phyloP scores from a whole-genome alignment of 1,284 basidiomycete species.

The Irpex lacteus region DNA sequence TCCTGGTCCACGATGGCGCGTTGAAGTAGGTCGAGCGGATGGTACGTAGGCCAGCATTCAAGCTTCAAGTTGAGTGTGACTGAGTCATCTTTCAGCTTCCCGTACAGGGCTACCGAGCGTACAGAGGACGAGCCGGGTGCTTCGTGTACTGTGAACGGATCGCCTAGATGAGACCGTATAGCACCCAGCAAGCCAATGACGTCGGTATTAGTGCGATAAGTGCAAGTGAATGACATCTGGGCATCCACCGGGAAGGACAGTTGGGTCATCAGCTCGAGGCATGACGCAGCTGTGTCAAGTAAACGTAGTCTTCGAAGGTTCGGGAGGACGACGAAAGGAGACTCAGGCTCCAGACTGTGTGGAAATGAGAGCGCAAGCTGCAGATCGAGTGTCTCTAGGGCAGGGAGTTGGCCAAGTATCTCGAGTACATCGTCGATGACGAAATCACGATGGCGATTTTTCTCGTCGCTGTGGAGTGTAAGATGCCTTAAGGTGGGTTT shows the following conservation, averaged over 20 bases:
- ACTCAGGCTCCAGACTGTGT: background rate
- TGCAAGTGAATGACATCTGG: background rate
- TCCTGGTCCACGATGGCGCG: background rate
- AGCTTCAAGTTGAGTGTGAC: background rate
- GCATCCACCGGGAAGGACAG: background rate
- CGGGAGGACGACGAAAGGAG: background rate
- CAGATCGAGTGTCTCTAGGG: background rate
- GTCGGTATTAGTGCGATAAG: background rate
- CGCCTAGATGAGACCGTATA: too few species aligned
- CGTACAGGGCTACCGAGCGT: too few species aligned
- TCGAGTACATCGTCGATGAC: background rate
- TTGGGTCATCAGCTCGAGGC: background rate
- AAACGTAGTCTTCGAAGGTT: background rate
- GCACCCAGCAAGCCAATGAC: too few species aligned
- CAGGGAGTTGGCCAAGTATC: background rate
- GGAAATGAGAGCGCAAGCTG: background rate
- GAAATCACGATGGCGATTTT: background rate
- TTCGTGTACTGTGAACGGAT: too few species aligned
- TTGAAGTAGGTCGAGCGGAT: background rate
- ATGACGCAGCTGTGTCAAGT: background rate
- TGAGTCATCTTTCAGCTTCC: too few species aligned
- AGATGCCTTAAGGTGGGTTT: background rate
- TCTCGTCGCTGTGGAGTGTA: background rate
- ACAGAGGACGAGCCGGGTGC: too few species aligned
- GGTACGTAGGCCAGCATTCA: background rate